Conservation (phyloP, 257 asterid species). For the Gardenia jasminoides region DNA sequence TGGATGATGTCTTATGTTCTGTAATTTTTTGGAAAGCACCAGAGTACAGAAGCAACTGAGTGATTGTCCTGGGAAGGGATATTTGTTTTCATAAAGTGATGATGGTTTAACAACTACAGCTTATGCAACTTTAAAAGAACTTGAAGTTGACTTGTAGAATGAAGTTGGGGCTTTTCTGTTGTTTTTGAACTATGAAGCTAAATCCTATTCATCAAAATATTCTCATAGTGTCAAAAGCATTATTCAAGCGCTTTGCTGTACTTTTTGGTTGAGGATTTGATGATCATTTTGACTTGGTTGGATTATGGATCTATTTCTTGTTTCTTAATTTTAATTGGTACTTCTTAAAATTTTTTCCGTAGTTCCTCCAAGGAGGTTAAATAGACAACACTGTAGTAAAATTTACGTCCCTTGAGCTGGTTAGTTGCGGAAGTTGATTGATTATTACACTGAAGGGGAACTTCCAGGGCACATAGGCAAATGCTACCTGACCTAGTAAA, state of each 20-base stretch:
- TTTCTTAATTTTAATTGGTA: background rate
- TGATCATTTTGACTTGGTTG: background rate
- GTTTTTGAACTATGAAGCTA: slow-evolving; percentile 1
- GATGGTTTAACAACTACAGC: background rate
- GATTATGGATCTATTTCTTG: background rate
- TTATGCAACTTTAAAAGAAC: background rate
- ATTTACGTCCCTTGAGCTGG: background rate
- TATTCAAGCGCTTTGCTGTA: background rate
- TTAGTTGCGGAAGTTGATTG: background rate
- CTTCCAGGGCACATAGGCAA: background rate
- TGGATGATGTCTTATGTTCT: background rate
- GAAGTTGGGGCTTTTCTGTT: background rate
- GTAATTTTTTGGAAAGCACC: background rate
- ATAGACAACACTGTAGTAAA: background rate
- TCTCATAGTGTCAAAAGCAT: slow-evolving; percentile 1
- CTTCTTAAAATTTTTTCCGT: background rate
- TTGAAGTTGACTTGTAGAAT: background rate
- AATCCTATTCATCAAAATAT: background rate
- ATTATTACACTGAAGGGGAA: background rate
- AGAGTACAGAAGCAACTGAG: background rate
- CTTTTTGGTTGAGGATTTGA: background rate
- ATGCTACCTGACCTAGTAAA: background rate
- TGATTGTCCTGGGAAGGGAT: background rate
- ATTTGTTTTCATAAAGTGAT: background rate
- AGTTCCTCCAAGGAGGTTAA: background rate